Conservation (phyloP, 73 alveolate genomes). For the Paramecium caudatum region DNA sequence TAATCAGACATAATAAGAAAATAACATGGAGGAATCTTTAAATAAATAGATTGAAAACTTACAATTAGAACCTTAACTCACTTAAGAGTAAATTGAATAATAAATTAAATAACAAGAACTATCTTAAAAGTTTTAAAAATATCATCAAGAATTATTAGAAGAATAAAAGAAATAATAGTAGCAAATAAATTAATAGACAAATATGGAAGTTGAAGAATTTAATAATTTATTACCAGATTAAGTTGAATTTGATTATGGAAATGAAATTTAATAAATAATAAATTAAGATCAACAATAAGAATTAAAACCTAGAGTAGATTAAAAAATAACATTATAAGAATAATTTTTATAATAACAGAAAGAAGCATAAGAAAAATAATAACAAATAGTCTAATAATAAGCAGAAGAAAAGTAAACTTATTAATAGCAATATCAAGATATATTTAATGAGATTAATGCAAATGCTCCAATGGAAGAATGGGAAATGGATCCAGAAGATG, state of each 20-base stretch:
- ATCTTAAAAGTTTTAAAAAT: too few relatives aligned
- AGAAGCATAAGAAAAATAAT: conserved; percentile 38
- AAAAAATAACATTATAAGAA: conserved; percentile 2
- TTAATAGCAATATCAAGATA: neutral
- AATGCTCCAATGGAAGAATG: conserved; percentile 30
- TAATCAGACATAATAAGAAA: conserved; percentile 2
- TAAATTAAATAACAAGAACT: neutral
- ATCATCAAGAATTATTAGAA: too few relatives aligned
- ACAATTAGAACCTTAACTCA: neutral
- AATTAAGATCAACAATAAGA: too few relatives aligned
- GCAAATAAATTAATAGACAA: neutral
- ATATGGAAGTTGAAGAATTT: conserved; percentile 20
- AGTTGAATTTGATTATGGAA: neutral
- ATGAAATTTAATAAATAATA: too few relatives aligned
- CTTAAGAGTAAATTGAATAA: neutral
- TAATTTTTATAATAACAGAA: neutral
- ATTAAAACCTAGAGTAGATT: too few relatives aligned
- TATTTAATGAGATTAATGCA: conserved; percentile 33
- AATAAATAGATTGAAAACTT: neutral
- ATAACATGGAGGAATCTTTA: neutral
- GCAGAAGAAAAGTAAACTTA: neutral
- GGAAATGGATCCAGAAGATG: conserved; percentile 29
- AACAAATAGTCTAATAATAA: neutral
- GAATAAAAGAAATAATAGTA: too few relatives aligned
- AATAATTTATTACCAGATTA: conserved; percentile 30